phyloP scores from a whole-genome alignment of 345 rosid species.

The Citrus unshiu region DNA sequence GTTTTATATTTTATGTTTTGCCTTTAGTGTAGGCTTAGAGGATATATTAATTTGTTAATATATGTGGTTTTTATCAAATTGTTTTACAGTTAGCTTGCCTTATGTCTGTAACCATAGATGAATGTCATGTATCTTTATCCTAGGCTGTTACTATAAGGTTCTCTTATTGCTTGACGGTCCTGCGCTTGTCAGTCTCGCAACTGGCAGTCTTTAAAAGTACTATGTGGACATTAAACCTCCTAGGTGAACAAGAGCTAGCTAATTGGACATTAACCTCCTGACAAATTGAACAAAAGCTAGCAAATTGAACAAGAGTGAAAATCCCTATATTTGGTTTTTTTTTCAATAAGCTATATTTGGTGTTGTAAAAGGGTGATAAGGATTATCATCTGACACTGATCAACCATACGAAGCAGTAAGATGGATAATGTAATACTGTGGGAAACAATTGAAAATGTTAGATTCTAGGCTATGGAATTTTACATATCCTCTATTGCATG shows the following conservation, averaged over 20 bases:
- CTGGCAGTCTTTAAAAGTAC: background rate
- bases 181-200: background rate
- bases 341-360: background rate
- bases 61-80: background rate
- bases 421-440: background rate
- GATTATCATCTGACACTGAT: background rate
- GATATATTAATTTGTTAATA: background rate
- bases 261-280: background rate
- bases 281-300: background rate
- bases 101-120: background rate
- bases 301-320: background rate
- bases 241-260: background rate
- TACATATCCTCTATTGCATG: background rate
- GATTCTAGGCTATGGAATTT: background rate
- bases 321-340: background rate
- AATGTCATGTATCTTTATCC: background rate
- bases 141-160: background rate
- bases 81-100: background rate
- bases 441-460: background rate
- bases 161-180: background rate
- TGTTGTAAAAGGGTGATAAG: background rate
- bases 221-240: background rate
- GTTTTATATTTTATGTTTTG: background rate
- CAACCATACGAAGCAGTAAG: background rate
- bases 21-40: background rate